Base-by-base conservation (phyloP, 495 filamentous ascomycete species). In the Lophiotrema nucula region DNA sequence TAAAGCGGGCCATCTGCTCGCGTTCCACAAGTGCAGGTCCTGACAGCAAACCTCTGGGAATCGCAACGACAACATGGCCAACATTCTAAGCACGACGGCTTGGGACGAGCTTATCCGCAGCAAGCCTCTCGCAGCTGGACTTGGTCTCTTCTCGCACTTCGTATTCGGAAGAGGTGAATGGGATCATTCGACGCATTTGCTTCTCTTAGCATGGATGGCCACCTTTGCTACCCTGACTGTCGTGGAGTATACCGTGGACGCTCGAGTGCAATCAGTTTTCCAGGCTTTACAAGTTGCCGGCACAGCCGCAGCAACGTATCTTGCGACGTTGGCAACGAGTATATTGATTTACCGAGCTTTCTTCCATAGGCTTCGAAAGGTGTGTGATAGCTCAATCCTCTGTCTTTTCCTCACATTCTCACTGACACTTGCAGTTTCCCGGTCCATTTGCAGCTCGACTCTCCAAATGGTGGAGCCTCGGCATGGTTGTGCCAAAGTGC, bases 351-450 rank as follows among this genome's bases (percentile, higher is more conserved):
- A 66, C 35, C 58, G 63, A 6, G 49, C 39, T 3, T 58, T 66
- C 24, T 62, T 66, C 35, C 63, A 66, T 37, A 38, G 53, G 4
- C 31, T 62, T 4, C 53, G 58, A 35, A 61, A 61, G 50, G 58
- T 55, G 45, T 5, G 2, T 23, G 31, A n/a, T n/a, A n/a, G n/a
- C n/a, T n/a, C 16, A 11, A 22, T 3, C 44, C 33, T 28, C 13
- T 2, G 5, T 2, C n/a, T n/a, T 39, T 23, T 42, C 23, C 5
- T 4, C 4, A 6, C 31, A 49, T 11, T 8, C 28, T 11, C 26
- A 47, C 42, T 55, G 25, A 51, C 21, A 23, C 12, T 25, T 3
- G 13, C 25, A 66, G 47, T 66, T 58, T 31, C 63, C 63, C 19
- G 63, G 63, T n/a, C 58, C 58, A 15, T 61, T 61, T 21, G 13